Conservation (phyloP, 768 basidiomycete species). For the Rossbeevera mucosa region DNA sequence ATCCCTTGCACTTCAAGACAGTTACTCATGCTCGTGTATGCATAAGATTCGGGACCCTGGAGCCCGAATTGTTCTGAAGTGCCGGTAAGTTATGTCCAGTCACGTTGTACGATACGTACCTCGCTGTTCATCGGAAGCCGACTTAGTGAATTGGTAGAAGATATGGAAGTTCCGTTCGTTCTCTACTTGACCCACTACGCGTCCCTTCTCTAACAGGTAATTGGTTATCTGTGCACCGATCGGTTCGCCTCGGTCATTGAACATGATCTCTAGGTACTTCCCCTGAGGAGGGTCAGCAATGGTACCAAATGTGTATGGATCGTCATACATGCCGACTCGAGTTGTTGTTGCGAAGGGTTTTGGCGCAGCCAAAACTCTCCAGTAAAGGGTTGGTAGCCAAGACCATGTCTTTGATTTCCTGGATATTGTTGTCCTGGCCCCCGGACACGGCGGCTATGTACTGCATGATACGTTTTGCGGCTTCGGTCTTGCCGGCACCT, state of each 20-base stretch:
- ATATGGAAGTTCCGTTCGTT: conserved; percentile 98
- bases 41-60: conserved; percentile 93
- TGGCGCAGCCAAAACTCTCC: conserved; percentile 98
- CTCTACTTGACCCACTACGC: conserved; percentile 94
- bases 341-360: conserved; percentile 98
- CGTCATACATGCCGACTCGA: conserved; percentile 92
- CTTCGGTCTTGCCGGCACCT: conserved; percentile 98
- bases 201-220: conserved; percentile 94
- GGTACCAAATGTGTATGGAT: not conserved
- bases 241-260: conserved; percentile 88
- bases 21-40: conserved; percentile 88
- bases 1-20: conserved; percentile 90
- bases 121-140: conserved; percentile 82
- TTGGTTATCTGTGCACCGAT: conserved; percentile 98
- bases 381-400: conserved; percentile 95
- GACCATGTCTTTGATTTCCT: conserved; percentile 99
- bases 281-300: conserved; percentile 50
- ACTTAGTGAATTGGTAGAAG: conserved; percentile 99
- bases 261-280: conserved; percentile 99
- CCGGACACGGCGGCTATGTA: conserved; percentile 98
- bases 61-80: conserved; percentile 83
- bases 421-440: conserved; percentile 82
- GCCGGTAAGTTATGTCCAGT: conserved; percentile 10
- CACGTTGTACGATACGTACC: conserved; percentile 43
- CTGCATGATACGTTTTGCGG: conserved; percentile 99